Percentiles rank a stretch among this genome's conserved stretches.
Conservation (phyloP, 1,284 basidiomycete genomes). For the Leccinum solheimii region DNA sequence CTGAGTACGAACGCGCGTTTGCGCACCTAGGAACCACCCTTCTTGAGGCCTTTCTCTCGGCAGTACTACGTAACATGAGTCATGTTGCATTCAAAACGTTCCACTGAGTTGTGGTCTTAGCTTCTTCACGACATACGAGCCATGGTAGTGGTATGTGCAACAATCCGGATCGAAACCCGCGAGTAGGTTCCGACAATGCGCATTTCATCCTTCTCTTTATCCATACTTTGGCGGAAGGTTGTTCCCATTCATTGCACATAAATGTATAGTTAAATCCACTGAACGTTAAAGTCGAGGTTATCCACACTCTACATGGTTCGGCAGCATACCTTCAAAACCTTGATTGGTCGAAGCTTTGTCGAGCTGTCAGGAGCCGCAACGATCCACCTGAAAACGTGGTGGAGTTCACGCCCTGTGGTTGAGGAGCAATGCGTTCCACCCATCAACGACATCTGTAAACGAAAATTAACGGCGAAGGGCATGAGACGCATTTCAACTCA, state of each 20-base stretch:
- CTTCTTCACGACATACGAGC: background rate
- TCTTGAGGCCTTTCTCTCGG: background rate
- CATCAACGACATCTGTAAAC: conserved; percentile 51
- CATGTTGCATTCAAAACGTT: background rate
- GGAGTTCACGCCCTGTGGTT: conserved; percentile 69
- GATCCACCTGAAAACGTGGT: conserved; percentile 83
- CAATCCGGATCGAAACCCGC: background rate
- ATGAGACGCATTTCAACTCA: conserved; percentile 4
- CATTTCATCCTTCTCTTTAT: background rate
- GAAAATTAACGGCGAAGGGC: background rate
- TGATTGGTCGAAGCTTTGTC: conserved; percentile 75
- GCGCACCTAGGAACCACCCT: background rate
- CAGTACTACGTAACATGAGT: background rate
- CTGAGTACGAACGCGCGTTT: background rate
- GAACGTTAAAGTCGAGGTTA: no score
- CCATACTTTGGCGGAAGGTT: background rate
- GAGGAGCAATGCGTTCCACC: conserved; percentile 75
- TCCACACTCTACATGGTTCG: background rate
- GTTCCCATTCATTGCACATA: background rate
- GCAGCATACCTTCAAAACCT: conserved; percentile 54
- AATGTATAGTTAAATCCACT: no score
- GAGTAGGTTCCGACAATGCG: background rate
- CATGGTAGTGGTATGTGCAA: background rate
- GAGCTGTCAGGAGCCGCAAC: conserved; percentile 74
- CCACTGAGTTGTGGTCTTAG: background rate